Base-by-base conservation (phyloP, 345 rosid species). In the Mallotus nudiflorus region DNA sequence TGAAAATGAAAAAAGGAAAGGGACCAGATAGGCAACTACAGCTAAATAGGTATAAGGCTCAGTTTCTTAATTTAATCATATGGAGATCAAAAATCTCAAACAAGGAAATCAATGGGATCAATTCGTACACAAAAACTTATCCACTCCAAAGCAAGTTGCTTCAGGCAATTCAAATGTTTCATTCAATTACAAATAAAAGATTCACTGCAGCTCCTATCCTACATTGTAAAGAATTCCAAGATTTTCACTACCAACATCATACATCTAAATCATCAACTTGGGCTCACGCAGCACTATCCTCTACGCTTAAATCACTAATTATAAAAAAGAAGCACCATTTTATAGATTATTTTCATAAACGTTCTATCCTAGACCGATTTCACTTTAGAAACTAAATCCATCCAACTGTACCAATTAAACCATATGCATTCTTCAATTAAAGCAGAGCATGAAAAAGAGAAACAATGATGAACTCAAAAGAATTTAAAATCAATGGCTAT, bases 401-500 rank as follows among this genome's bases (percentile, higher is more conserved):
- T 6, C 37, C 37, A 33, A 33, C 37, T 33, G 6, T 33, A 2
- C 37, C 37, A n/a, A n/a, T n/a, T n/a, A n/a, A n/a, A n/a, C n/a
- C n/a, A n/a, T n/a, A n/a, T n/a, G n/a, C n/a, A n/a, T n/a, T n/a
- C 37, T 33, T 33, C 37, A 2, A 33, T 2, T 2, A 33, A 33
- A 2, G 4, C 37, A 33, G 3, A 33, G 6, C 6, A 33, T 33
- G 37, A 33, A 33, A 33, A 33, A 2, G 6, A 33, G 37, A 3
- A 33, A 33, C 37, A 33, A 2, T 27, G 39, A 33, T 19, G 13
- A 29, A 29, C 18, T 50, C 27, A 48, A n/a, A 29, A 37, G 58
- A 66, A 66, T 51, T 66, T 50, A 63, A 57, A 42, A 52, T 42
- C 7, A 19, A 68, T 15, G 6, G n/a, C 29, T 68, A 13, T 28